These are phyloP conservation scores for Scedosporium apiospermum DNA, from an alignment of 2,329 filamentous ascomycete species.

Conservation along the genomic window DNA sequence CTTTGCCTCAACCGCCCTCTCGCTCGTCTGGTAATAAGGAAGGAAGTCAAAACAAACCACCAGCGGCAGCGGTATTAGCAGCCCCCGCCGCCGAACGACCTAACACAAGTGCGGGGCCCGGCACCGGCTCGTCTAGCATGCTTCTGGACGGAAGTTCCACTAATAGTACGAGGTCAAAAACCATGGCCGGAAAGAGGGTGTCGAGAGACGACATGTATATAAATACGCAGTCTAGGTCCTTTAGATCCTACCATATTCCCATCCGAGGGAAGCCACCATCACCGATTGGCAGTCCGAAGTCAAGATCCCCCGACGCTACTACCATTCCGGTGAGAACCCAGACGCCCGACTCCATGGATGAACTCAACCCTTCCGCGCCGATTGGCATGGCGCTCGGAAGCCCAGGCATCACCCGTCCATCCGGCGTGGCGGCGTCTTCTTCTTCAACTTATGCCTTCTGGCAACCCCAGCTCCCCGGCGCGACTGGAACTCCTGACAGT, in stretches of 20 bases:
- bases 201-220: conserved; percentile 33
- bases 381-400: conserved; percentile 72
- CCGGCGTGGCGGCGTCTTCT: not conserved
- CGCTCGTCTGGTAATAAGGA: conserved; percentile 7
- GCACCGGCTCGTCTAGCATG: conserved; percentile 12
- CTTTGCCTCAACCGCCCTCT: conserved; percentile 13
- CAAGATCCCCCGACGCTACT: conserved; percentile 20
- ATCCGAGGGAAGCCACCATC: conserved; percentile 32
- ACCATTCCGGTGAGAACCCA: conserved; percentile 27
- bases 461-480: conserved; percentile 2
- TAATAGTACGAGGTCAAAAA: not conserved
- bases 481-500: not conserved
- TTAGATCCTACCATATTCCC: conserved; percentile 29
- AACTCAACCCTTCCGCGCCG: conserved; percentile 21
- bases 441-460: not conserved
- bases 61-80: conserved; percentile 12
- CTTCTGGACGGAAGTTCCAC: not conserved
- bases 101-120: conserved; percentile 29
- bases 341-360: conserved; percentile 31
- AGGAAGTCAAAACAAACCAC: not conserved
- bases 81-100: conserved; percentile 22
- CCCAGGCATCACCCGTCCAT: conserved; percentile 27
- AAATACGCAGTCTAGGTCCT: conserved; percentile 20
- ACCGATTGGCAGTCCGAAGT: conserved; percentile 29
- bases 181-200: conserved; percentile 28